Conservation (phyloP, 1,139 yeast species). For the Kodamaea anthophila region DNA sequence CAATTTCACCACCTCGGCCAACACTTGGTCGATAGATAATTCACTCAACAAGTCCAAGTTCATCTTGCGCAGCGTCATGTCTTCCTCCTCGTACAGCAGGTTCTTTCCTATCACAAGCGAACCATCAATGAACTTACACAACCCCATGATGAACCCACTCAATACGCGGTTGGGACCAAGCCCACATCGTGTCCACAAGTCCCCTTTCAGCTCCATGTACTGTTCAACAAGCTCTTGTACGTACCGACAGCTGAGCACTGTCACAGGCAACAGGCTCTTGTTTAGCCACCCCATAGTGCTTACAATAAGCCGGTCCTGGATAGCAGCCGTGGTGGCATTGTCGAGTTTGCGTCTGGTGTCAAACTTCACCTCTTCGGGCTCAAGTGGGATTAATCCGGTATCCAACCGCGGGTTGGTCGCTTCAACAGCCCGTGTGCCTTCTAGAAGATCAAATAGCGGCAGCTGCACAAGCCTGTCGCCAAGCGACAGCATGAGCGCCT, state of each 20-base stretch:
- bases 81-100: constrained; percentile 74
- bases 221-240: constrained; percentile 49
- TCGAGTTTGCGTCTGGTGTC: constrained; percentile 30
- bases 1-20: constrained; percentile 1
- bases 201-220: constrained; percentile 16
- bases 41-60: constrained; percentile 34
- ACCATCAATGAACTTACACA: constrained; percentile 48
- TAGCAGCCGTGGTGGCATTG: constrained; percentile 34
- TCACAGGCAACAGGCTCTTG: constrained; percentile 55
- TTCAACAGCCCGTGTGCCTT: constrained; percentile 73
- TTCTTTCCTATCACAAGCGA: constrained; percentile 46
- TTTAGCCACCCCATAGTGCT: constrained; percentile 55
- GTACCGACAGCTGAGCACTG: constrained; percentile 60
- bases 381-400: constrained; percentile 48
- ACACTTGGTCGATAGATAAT: constrained; percentile 14
- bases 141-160: constrained; percentile 41
- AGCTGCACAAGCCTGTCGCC: constrained; percentile 42
- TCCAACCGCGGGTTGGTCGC: constrained; percentile 57
- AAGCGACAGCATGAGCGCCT: constrained; percentile 28
- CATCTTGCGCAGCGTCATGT: constrained; percentile 60
- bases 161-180: constrained; percentile 27
- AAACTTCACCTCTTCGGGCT: constrained; percentile 33
- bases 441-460: constrained; percentile 51
- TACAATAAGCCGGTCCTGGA: constrained; percentile 38
- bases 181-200: constrained; percentile 8